Evolutionary conservation across 352 stramenopile genomes (phyloP).

Genomic region (Plasmopara halstedii): DNA sequence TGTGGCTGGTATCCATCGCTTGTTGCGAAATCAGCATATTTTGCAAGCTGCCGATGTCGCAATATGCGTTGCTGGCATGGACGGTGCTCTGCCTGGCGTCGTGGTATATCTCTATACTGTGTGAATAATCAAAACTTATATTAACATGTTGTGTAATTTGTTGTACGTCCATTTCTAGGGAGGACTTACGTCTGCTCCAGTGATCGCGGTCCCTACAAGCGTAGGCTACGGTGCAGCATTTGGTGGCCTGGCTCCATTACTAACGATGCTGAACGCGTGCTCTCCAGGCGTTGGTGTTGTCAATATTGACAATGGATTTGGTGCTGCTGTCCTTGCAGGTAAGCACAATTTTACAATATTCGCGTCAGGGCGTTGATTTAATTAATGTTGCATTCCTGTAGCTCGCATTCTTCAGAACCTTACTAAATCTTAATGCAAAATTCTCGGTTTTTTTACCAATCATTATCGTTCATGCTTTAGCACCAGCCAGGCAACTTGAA

Average conservation of each 20-base stretch:
- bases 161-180: constrained; percentile 25
- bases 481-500: constrained; percentile 3
- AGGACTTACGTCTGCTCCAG: constrained; percentile 70
- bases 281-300: constrained; percentile 96
- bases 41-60: constrained; percentile 86
- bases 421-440: constrained; percentile 1
- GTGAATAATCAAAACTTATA: background rate
- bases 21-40: constrained; percentile 82
- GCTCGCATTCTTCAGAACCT: constrained; percentile 24
- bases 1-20: constrained; percentile 90
- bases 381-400: constrained; percentile 5
- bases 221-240: constrained; percentile 89
- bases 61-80: constrained; percentile 96
- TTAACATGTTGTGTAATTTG: background rate
- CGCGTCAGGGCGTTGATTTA: no score
- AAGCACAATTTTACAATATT: no score
- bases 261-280: constrained; percentile 98
- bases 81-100: constrained; percentile 95
- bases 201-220: constrained; percentile 89
- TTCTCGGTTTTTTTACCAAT: constrained; percentile 10
- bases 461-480: background rate
- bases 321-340: constrained; percentile 91
- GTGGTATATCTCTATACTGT: constrained; percentile 50
- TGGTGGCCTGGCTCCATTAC: constrained; percentile 88
- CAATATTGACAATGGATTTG: constrained; percentile 99